Percentiles rank a stretch among this genome's conserved stretches.
Conservation (phyloP, 352 stramenopile genomes). For the Poterioochromonas sp. region DNA sequence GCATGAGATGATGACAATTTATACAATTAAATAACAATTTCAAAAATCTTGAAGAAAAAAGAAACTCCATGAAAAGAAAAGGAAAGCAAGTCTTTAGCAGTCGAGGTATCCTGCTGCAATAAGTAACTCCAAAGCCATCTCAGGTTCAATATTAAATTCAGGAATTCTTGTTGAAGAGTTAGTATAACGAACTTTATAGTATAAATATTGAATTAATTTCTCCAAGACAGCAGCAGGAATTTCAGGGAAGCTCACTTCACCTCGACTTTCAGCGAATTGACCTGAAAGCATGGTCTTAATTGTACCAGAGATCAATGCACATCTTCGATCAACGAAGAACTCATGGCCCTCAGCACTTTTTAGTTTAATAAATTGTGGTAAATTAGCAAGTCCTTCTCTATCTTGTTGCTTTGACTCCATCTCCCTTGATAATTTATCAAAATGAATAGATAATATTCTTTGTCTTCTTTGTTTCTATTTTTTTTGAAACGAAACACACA, state of each 20-base stretch:
- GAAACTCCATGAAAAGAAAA: no score
- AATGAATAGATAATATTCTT: no score
- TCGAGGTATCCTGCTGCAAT: conserved; percentile 96
- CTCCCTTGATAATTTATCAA: no score
- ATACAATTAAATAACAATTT: no score
- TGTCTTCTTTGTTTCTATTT: no score
- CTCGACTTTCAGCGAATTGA: conserved; percentile 79
- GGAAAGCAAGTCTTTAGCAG: no score
- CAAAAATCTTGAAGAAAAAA: no score
- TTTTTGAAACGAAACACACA: no score
- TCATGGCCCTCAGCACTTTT: conserved; percentile 83
- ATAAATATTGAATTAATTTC: conserved; percentile 94
- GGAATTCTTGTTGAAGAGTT: conserved; percentile 85
- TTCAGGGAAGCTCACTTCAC: conserved; percentile 92
- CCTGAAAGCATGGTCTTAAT: conserved; percentile 92
- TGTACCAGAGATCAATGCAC: conserved; percentile 84
- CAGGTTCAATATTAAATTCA: conserved; percentile 94
- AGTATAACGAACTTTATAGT: conserved; percentile 92
- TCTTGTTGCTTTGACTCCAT: no score
- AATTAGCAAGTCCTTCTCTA: no score
- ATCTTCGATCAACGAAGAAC: conserved; percentile 83
- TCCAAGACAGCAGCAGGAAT: conserved; percentile 91
- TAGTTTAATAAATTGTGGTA: conserved; percentile 36
- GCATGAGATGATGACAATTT: no score
- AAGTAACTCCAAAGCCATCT: conserved; percentile 90